Percentiles rank a stretch among this genome's conserved stretches.
phyloP scores from a whole-genome alignment of 257 asterid species.

The Przewalskia tangutica region DNA sequence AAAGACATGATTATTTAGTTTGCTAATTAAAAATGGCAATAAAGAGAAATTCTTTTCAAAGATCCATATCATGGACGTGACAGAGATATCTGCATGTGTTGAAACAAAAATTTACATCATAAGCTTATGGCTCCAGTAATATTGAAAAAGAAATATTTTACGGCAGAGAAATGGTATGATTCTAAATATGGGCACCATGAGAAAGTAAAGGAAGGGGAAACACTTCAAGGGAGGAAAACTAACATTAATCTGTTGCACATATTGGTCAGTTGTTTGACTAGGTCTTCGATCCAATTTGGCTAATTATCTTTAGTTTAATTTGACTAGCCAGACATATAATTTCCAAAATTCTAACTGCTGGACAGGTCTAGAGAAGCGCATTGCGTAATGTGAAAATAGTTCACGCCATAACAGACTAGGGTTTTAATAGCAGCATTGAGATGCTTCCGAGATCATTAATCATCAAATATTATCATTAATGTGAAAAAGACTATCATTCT shows the following conservation, averaged over 20 bases:
- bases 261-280: background rate
- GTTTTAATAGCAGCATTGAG: background rate
- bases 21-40: background rate
- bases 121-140: background rate
- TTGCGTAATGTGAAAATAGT: background rate
- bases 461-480: background rate
- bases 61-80: background rate
- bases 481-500: background rate
- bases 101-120: background rate
- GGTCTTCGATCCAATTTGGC: background rate
- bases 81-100: background rate
- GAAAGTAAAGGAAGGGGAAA: background rate
- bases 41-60: background rate
- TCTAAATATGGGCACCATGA: background rate
- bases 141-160: background rate
- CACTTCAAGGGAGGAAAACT: background rate
- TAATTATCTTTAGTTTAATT: background rate
- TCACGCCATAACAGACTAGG: background rate
- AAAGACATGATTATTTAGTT: background rate
- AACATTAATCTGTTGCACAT: background rate
- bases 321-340: background rate
- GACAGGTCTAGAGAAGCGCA: background rate
- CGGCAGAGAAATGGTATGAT: background rate
- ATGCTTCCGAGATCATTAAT: background rate
- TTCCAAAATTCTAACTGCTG: background rate